A percentile compares a stretch with the other conserved stretches of the same genome.
These are phyloP conservation scores for Saccharum spontaneum DNA, from an alignment of 176 grass and related monocot species.

Conservation along the genomic window DNA sequence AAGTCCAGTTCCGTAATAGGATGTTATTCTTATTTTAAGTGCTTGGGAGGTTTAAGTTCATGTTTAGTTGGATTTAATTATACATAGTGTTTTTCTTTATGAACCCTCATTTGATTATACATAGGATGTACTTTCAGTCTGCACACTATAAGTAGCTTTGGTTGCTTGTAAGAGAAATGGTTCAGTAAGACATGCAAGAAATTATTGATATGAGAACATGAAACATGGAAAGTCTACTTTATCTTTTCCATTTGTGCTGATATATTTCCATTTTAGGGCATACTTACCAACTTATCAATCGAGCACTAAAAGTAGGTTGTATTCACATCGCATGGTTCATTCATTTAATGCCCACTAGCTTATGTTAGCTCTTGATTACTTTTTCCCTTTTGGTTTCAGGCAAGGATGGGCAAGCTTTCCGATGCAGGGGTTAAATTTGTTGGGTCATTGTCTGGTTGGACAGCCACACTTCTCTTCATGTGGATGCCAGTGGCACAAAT, in stretches of 20 bases:
- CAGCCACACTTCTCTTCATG: slow-evolving; percentile 98
- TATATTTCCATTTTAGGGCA: not conserved
- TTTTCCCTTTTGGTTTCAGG: slow-evolving; percentile 52
- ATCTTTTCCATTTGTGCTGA: slow-evolving; percentile 6
- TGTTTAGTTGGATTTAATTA: not conserved
- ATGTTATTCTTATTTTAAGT: not conserved
- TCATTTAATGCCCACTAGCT: slow-evolving; percentile 19
- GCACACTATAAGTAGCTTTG: not conserved
- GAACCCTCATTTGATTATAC: not conserved
- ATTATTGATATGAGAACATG: not conserved
- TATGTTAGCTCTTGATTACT: slow-evolving; percentile 36
- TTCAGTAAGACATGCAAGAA: not conserved
- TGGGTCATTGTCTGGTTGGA: slow-evolving; percentile 90
- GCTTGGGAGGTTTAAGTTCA: slow-evolving; percentile 2
- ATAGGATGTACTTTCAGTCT: not conserved
- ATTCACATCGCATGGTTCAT: not conserved
- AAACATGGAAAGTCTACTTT: slow-evolving; percentile 1
- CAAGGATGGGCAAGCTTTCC: slow-evolving; percentile 81
- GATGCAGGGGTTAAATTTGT: slow-evolving; percentile 57
- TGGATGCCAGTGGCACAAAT: slow-evolving; percentile 97
- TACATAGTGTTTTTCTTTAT: slow-evolving; percentile 1
- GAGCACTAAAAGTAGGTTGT: not conserved
- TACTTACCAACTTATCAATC: slow-evolving; percentile 15
- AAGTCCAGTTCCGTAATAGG: slow-evolving; percentile 8
- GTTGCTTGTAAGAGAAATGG: slow-evolving; percentile 14